A percentile compares a stretch with the other conserved stretches of the same genome.
Conservation (phyloP, 129 eudicot species). For the Arctium minus region DNA sequence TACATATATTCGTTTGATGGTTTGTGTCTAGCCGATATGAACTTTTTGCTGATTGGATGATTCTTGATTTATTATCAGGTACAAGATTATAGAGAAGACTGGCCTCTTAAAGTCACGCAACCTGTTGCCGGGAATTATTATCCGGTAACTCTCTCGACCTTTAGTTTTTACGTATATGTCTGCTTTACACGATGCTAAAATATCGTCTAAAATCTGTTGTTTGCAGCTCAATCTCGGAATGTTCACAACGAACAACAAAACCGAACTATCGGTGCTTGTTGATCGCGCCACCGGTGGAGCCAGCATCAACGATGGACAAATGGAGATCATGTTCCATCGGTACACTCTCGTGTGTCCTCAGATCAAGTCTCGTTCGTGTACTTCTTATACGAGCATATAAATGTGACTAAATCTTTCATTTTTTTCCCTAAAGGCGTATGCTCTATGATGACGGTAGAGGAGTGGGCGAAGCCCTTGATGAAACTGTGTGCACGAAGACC, state of each 20-base stretch:
- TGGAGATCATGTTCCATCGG: conserved; percentile 94
- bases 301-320: conserved; percentile 84
- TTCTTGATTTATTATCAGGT: conserved; percentile 46
- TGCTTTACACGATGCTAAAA: not conserved
- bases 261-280: conserved; percentile 80
- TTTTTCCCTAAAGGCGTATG: conserved; percentile 46
- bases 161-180: not conserved
- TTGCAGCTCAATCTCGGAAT: conserved; percentile 85
- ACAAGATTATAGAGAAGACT: conserved; percentile 75
- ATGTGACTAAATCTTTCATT: not conserved
- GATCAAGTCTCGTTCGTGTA: not conserved
- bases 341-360: conserved; percentile 1
- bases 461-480: conserved; percentile 83
- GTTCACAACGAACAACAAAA: conserved; percentile 50
- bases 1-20: no score
- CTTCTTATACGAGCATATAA: not conserved
- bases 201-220: not conserved
- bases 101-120: conserved; percentile 78
- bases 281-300: conserved; percentile 94
- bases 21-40: not conserved
- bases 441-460: conserved; percentile 70
- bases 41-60: conserved; percentile 1
- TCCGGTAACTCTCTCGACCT: conserved; percentile 54
- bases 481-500: conserved; percentile 53
- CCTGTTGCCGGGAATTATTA: conserved; percentile 97